Conservation (phyloP, 106 monocot species). For the Phalaenopsis equestris region DNA sequence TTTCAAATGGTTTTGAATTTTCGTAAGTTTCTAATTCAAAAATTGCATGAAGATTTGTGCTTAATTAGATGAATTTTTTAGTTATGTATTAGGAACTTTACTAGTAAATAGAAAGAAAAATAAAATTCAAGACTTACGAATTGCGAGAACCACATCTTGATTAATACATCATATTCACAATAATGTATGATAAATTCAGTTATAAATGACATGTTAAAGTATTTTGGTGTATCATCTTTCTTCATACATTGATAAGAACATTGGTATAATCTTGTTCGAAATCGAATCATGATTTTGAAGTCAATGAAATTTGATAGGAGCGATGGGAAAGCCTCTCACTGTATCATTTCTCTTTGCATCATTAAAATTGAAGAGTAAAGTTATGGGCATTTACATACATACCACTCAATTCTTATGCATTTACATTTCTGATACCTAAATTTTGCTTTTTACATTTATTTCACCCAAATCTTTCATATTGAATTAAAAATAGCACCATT, state of each 20-base stretch:
- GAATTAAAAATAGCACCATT: too few species aligned
- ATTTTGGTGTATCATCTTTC: neutral
- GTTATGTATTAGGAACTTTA: too few species aligned
- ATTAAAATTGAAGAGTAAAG: neutral
- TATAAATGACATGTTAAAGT: neutral
- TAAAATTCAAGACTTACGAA: neutral
- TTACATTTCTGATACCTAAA: too few species aligned
- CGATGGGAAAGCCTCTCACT: neutral
- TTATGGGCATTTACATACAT: neutral
- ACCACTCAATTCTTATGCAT: too few species aligned
- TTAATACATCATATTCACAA: neutral
- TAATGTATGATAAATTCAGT: neutral
- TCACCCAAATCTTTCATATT: too few species aligned
- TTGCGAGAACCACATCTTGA: neutral
- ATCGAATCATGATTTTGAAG: neutral
- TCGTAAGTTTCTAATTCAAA: too few species aligned
- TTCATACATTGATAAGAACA: neutral
- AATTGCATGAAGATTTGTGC: too few species aligned
- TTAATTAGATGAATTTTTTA: too few species aligned
- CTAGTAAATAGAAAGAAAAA: neutral
- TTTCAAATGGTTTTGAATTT: too few species aligned
- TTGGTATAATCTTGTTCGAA: neutral
- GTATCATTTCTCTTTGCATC: neutral
- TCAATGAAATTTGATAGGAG: neutral
- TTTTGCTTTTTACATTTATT: too few species aligned